A percentile compares a stretch with the other conserved stretches of the same genome.
These are phyloP conservation scores for Stenocarpella maydis DNA, from an alignment of 2,329 filamentous ascomycete genomes.

Conservation along the genomic window DNA sequence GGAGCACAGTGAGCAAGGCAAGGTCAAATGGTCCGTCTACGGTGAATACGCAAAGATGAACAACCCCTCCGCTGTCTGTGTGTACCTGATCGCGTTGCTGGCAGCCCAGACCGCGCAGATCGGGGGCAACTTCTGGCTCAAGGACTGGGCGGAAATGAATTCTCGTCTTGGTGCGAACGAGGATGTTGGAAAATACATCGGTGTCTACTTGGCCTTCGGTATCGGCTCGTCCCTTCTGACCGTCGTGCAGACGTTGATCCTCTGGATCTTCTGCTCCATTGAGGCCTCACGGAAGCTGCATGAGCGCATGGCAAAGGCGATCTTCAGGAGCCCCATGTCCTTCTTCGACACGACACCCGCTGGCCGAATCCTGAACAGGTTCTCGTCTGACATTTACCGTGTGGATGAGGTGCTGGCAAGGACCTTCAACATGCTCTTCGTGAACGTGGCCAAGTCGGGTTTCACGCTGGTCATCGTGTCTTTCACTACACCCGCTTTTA, in stretches of 20 bases:
- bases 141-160: conserved; percentile 89
- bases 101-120: conserved; percentile 84
- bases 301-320: conserved; percentile 95
- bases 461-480: conserved; percentile 92
- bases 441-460: conserved; percentile 75
- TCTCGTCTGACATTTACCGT: conserved; percentile 85
- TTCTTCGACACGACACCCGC: conserved; percentile 98
- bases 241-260: conserved; percentile 88
- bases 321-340: conserved; percentile 97
- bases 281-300: conserved; percentile 97
- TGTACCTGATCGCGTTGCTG: conserved; percentile 82
- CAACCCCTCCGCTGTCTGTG: conserved; percentile 81
- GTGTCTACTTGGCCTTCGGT: conserved; percentile 94
- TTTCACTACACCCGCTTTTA: conserved; percentile 80
- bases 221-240: conserved; percentile 86
- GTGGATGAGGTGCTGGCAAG: conserved; percentile 94
- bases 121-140: conserved; percentile 90
- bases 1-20: conserved; percentile 91
- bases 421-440: conserved; percentile 96
- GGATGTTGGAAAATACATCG: conserved; percentile 87
- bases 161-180: conserved; percentile 72
- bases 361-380: conserved; percentile 95
- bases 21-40: conserved; percentile 97
- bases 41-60: conserved; percentile 93
- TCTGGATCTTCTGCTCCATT: conserved; percentile 99